Conservation (phyloP, 352 stramenopile genomes). For the Plasmopara muralis region DNA sequence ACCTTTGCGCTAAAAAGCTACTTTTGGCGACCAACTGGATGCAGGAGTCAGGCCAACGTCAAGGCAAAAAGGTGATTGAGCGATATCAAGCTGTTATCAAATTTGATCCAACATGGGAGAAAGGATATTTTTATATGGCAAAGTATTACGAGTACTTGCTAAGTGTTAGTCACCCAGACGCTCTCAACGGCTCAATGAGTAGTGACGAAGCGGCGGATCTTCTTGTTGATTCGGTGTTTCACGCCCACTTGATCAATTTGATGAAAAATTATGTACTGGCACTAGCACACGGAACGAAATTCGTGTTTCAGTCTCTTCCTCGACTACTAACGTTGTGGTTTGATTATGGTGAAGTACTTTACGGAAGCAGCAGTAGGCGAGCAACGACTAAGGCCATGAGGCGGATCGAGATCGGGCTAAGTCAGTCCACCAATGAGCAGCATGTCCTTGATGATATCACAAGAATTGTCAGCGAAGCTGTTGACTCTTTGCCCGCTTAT, state of each 20-base stretch:
- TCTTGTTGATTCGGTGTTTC: constrained; percentile 52
- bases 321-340: constrained; percentile 97
- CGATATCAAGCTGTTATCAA: constrained; percentile 93
- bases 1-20: constrained; percentile 81
- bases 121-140: constrained; percentile 86
- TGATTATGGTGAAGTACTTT: constrained; percentile 87
- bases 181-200: constrained; percentile 24
- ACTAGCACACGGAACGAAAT: constrained; percentile 86
- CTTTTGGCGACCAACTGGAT: constrained; percentile 96
- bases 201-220: constrained; percentile 36
- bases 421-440: constrained; percentile 49
- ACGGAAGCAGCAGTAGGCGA: constrained; percentile 25
- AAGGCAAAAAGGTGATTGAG: constrained; percentile 90
- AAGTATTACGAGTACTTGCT: constrained; percentile 91
- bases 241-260: constrained; percentile 75
- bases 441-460: constrained; percentile 65
- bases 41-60: constrained; percentile 90
- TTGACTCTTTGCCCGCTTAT: constrained; percentile 63
- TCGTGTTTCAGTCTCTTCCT: constrained; percentile 96
- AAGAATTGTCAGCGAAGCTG: constrained; percentile 50
- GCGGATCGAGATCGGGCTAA: constrained; percentile 51
- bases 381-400: constrained; percentile 54
- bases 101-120: constrained; percentile 92
- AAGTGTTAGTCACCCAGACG: constrained; percentile 57
- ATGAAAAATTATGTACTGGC: constrained; percentile 93